Evolutionary conservation across 2,329 filamentous ascomycete genomes (phyloP).

Genomic region (Cytospora schulzeri): DNA sequence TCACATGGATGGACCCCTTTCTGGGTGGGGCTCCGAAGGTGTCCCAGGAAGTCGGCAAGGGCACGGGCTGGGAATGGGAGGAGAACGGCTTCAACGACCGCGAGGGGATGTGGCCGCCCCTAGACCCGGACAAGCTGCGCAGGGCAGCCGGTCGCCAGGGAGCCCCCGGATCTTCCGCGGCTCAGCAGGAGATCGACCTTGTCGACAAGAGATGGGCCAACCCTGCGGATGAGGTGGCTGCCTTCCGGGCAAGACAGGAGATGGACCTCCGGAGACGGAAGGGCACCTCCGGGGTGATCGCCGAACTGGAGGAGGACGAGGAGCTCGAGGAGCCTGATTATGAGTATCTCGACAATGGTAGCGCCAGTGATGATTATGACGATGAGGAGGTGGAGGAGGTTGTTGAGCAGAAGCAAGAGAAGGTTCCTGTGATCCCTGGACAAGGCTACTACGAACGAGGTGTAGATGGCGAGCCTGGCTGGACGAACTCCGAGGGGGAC

Average conservation of each 20-base stretch:
- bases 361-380: conserved; percentile 34
- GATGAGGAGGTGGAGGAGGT: conserved; percentile 46
- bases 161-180: conserved; percentile 42
- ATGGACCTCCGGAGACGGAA: conserved; percentile 46
- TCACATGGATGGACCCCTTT: conserved; percentile 72
- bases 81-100: conserved; percentile 77
- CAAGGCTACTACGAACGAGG: conserved; percentile 33
- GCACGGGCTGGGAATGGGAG: conserved; percentile 63
- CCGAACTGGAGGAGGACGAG: conserved; percentile 57
- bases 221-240: conserved; percentile 49
- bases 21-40: conserved; percentile 51
- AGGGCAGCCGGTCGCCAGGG: conserved; percentile 39
- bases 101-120: conserved; percentile 63
- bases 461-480: conserved; percentile 57
- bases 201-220: conserved; percentile 35
- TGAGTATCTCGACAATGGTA: conserved; percentile 17
- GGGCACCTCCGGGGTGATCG: conserved; percentile 44
- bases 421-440: conserved; percentile 19
- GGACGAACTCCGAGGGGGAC: conserved; percentile 78
- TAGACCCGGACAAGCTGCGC: conserved; percentile 62
- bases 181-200: conserved; percentile 27
- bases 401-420: conserved; percentile 28
- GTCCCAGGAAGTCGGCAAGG: conserved; percentile 37
- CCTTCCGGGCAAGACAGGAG: conserved; percentile 53
- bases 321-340: conserved; percentile 47